Conservation (phyloP, 1,284 basidiomycete species). For the Irpex lacteus region DNA sequence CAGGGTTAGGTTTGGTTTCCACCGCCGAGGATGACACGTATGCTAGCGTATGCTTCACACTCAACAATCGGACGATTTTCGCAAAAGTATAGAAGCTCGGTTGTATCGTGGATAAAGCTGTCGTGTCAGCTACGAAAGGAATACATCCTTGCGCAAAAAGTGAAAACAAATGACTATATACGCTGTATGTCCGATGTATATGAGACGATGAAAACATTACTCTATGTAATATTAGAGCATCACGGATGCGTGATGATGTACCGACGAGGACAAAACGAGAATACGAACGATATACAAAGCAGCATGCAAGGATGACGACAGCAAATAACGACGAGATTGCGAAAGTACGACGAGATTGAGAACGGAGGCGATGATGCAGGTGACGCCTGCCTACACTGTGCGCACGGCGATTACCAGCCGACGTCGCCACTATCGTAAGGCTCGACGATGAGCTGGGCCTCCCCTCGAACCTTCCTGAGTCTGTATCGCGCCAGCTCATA, state of each 20-base stretch:
- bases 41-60: too few species aligned
- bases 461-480: conserved; percentile 62
- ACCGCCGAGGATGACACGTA: too few species aligned
- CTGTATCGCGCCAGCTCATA: conserved; percentile 79
- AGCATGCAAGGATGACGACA: conserved; percentile 1
- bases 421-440: conserved; percentile 67
- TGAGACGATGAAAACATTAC: neutral
- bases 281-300: neutral
- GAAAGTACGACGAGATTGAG: neutral
- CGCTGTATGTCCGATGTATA: neutral
- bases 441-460: conserved; percentile 51
- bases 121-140: neutral
- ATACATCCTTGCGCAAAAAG: neutral
- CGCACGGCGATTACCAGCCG: conserved; percentile 49
- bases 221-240: neutral
- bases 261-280: neutral
- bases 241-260: neutral
- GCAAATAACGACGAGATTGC: conserved; percentile 1
- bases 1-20: too few species aligned
- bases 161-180: neutral
- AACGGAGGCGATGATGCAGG: neutral
- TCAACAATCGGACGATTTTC: neutral
- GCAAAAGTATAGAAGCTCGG: neutral
- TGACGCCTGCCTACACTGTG: too few species aligned
- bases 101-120: neutral